Evolutionary conservation across 176 grass and related monocot species (phyloP).

Genomic region (Poa annua): DNA sequence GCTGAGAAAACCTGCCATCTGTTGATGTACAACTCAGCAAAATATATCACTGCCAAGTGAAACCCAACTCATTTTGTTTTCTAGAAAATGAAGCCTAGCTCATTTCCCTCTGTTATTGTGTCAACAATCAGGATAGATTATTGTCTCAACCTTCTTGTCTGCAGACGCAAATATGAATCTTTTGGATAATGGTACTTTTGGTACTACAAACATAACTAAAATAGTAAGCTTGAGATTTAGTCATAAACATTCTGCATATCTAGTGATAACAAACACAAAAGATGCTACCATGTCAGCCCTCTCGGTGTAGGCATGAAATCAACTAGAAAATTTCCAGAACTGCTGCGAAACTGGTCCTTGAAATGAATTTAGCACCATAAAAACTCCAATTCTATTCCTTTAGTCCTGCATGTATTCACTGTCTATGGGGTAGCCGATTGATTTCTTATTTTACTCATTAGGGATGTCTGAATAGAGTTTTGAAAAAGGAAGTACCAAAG

Average conservation of each 20-base stretch:
- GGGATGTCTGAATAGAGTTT: constrained; percentile 71
- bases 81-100: neutral
- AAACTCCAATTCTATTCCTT: neutral
- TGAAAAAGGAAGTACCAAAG: constrained; percentile 72
- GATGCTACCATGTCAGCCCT: neutral
- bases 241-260: constrained; percentile 18
- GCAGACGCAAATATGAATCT: constrained; percentile 5
- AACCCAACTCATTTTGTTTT: constrained; percentile 26
- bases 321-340: constrained; percentile 19
- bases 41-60: constrained; percentile 18
- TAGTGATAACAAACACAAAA: constrained; percentile 4
- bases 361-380: constrained; percentile 18
- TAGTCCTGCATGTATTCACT: constrained; percentile 15
- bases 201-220: neutral
- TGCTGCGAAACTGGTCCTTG: neutral
- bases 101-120: neutral
- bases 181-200: constrained; percentile 17
- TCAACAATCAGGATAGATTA: neutral
- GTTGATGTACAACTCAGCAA: constrained; percentile 21
- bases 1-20: constrained; percentile 4
- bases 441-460: constrained; percentile 48
- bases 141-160: neutral
- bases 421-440: constrained; percentile 30
- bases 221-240: constrained; percentile 17
- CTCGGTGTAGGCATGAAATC: constrained; percentile 10